These are phyloP conservation scores for Yarrowia galli DNA, from an alignment of 1,139 yeast species.

Conservation along the genomic window DNA sequence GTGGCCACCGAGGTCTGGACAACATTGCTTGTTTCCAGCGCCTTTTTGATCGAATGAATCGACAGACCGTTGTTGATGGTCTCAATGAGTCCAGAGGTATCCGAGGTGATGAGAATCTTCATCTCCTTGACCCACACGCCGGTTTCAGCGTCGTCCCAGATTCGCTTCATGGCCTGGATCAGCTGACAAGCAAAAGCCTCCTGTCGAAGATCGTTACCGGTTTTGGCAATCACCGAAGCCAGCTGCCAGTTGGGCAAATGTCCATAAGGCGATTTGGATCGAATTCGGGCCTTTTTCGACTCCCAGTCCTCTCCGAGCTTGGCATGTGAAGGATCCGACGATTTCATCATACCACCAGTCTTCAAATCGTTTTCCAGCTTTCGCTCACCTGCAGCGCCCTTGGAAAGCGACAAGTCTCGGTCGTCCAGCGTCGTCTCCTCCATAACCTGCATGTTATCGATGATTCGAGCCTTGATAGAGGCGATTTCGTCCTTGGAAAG, in stretches of 20 bases:
- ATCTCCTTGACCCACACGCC: constrained; percentile 90
- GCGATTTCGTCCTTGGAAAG: constrained; percentile 75
- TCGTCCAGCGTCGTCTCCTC: constrained; percentile 66
- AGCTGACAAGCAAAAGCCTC: constrained; percentile 98
- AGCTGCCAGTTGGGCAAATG: constrained; percentile 92
- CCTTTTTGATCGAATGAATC: constrained; percentile 90
- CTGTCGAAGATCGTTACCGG: constrained; percentile 94
- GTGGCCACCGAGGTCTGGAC: constrained; percentile 57
- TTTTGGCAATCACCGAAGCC: constrained; percentile 92
- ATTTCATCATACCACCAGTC: constrained; percentile 67
- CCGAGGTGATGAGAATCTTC: constrained; percentile 90
- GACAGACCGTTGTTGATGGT: constrained; percentile 94
- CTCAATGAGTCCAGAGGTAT: constrained; percentile 89
- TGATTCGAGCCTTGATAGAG: constrained; percentile 76
- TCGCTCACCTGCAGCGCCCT: constrained; percentile 87
- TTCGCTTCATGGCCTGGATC: constrained; percentile 80
- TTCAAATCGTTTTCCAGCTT: constrained; percentile 90
- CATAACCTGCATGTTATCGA: constrained; percentile 86
- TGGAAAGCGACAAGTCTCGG: constrained; percentile 56
- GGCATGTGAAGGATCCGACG: constrained; percentile 56
- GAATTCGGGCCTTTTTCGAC: constrained; percentile 77
- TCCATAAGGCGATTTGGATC: constrained; percentile 79
- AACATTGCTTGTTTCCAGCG: constrained; percentile 60
- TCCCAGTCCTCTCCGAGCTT: constrained; percentile 93
- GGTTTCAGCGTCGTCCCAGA: constrained; percentile 74